Evolutionary conservation across 208 protist species (phyloP), one percentile per base, ranked within the genome.

Genomic region (Blastocrithidia nonstop): DNA sequence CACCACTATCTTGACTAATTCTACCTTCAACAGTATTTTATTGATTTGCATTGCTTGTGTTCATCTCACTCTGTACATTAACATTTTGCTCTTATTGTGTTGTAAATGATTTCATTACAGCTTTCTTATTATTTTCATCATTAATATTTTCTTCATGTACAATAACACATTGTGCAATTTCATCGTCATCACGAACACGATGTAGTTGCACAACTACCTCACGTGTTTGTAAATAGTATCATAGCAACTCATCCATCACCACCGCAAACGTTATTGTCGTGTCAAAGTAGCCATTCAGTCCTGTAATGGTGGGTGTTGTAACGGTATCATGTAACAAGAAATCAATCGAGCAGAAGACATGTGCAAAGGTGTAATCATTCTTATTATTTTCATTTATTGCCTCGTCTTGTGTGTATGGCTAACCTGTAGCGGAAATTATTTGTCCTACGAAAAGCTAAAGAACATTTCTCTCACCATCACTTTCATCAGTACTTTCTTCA

Each of bases 391-490:
- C 11, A 35, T 11, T n/a, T 15, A 35, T 35, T 11, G 29, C 29
- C 11, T 11, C n/a, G 29, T 15, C 29, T 11, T 15, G 29, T 11
- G 29, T n/a, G 29, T 11, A 11, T 19, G 42, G 1, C 77, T 73
- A 15, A 66, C 69, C 38, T 79, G 70, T 3, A n/a, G 68, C 67
- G 1, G 74, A 71, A 0, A 93, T 61, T 9, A 93, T 65, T 50
- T 93, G 85, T 17, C 85, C 85, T 16, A 93, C 48, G 36, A 90
- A 93, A n/a, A 93, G 66, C 65, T 93, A 80, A 32, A 93, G 76
- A 19, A 88, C 78, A 22, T 79, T 93, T 38, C 90, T 81, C 6
- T 53, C 63, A 24, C 45, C 41, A 4, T 31, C 60, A 27, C 89
- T 24, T 7, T 61, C 45, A 41, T 69, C 50, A n/a, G n/a, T n/a